Evolutionary conservation across 2,329 filamentous ascomycete genomes (phyloP).

Genomic region (Calonectria pteridis): DNA sequence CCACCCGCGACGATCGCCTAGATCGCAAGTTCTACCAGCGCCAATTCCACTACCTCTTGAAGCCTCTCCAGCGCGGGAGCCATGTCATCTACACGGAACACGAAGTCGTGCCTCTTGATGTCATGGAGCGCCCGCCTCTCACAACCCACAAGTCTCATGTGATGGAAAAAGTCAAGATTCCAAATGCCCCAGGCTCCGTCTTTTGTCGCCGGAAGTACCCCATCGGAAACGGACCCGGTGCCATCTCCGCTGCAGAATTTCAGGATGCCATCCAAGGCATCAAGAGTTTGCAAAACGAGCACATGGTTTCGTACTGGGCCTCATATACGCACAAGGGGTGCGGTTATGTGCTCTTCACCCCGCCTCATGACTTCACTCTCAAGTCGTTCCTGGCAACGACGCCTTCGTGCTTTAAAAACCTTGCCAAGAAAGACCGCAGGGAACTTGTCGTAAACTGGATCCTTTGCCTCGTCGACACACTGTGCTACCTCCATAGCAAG

Average conservation of each 20-base stretch:
- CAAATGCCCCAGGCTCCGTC: constrained; percentile 68
- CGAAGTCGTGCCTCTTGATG: constrained; percentile 77
- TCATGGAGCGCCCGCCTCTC: constrained; percentile 69
- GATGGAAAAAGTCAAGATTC: constrained; percentile 73
- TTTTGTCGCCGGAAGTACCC: constrained; percentile 71
- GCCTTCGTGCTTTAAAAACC: constrained; percentile 71
- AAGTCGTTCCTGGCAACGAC: constrained; percentile 75
- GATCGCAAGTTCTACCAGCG: constrained; percentile 77
- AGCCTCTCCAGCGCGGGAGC: constrained; percentile 69
- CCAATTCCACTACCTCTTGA: constrained; percentile 79
- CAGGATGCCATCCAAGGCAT: constrained; percentile 71
- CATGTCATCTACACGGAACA: constrained; percentile 74
- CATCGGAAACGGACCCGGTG: constrained; percentile 58
- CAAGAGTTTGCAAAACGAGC: constrained; percentile 72
- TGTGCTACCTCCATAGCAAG: constrained; percentile 75
- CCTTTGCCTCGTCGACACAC: constrained; percentile 76
- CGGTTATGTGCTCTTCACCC: constrained; percentile 76
- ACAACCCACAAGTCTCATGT: constrained; percentile 51
- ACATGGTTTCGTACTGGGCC: constrained; percentile 78
- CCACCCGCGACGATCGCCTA: constrained; percentile 70
- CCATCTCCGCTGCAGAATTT: constrained; percentile 67
- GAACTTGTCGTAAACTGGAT: constrained; percentile 78
- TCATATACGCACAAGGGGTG: constrained; percentile 75
- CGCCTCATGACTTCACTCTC: constrained; percentile 74
- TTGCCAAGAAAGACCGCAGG: constrained; percentile 71